A percentile compares a stretch with the other conserved stretches of the same genome.
Conservation (phyloP, 1,139 yeast genomes). For the Taphrina pruni region DNA sequence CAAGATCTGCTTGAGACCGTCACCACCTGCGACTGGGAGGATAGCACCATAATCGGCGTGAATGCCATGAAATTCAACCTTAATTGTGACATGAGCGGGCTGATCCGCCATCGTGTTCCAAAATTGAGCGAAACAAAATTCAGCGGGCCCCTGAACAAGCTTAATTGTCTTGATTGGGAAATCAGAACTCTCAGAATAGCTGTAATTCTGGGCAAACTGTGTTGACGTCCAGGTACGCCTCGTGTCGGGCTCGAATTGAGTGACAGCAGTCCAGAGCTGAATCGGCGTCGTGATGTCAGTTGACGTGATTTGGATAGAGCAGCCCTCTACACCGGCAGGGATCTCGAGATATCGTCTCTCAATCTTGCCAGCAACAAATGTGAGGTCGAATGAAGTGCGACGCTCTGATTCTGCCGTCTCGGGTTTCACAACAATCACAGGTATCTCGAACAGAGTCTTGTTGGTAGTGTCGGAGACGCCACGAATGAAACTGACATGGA, state of each 20-base stretch:
- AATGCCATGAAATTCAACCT: conserved; percentile 43
- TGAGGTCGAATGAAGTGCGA: conserved; percentile 21
- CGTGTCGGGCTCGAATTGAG: conserved; percentile 40
- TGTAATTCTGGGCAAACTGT: conserved; percentile 34
- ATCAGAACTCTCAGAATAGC: conserved; percentile 29
- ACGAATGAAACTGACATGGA: conserved; percentile 35
- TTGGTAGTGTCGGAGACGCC: conserved; percentile 27
- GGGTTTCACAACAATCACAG: conserved; percentile 43
- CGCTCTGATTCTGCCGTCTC: conserved; percentile 14
- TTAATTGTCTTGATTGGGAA: conserved; percentile 30
- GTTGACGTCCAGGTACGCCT: conserved; percentile 38
- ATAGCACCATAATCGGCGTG: conserved; percentile 23
- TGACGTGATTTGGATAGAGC: conserved; percentile 35
- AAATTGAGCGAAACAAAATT: conserved; percentile 44
- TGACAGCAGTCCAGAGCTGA: conserved; percentile 39
- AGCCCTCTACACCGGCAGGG: conserved; percentile 42
- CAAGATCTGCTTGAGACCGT: conserved; percentile 39
- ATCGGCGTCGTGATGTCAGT: conserved; percentile 34
- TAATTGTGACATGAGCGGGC: conserved; percentile 38
- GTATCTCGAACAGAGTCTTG: conserved; percentile 41
- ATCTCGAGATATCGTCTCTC: conserved; percentile 41
- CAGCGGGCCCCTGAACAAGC: conserved; percentile 40
- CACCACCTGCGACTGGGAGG: conserved; percentile 24
- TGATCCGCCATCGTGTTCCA: conserved; percentile 42
- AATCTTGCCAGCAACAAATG: conserved; percentile 40